phyloP scores from a whole-genome alignment of 2,329 filamentous ascomycete genomes.

The Alternaria arbusti region DNA sequence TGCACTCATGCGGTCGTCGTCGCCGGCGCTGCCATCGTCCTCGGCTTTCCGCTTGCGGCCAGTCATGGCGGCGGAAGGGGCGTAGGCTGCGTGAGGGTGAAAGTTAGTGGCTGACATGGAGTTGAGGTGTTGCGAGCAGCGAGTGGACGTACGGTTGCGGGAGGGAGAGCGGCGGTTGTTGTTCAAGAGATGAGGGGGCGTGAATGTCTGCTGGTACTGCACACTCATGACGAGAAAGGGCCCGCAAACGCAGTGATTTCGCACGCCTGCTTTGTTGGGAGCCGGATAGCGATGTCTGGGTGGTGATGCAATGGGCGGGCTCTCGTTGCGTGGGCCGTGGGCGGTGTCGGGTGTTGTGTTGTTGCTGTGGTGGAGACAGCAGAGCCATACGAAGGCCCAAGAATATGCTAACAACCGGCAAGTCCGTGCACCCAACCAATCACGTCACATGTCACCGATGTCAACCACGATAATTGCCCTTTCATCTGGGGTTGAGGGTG shows the following conservation, averaged over 20 bases:
- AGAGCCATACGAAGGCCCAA: conserved; percentile 21
- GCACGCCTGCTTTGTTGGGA: conserved; percentile 19
- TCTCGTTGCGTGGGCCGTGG: conserved; percentile 5
- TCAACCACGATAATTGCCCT: neutral
- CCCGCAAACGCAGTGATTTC: conserved; percentile 27
- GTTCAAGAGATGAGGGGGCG: conserved; percentile 68
- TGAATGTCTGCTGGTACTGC: conserved; percentile 60
- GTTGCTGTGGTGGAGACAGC: conserved; percentile 26
- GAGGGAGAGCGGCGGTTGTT: conserved; percentile 63
- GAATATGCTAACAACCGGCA: conserved; percentile 12
- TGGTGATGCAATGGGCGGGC: conserved; percentile 1
- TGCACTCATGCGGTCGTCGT: conserved; percentile 86
- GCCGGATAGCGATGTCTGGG: neutral
- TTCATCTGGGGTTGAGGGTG: neutral
- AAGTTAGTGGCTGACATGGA: conserved; percentile 16
- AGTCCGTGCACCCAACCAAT: conserved; percentile 5
- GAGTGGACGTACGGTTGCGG: conserved; percentile 60
- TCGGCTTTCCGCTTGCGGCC: conserved; percentile 88
- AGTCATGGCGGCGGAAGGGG: conserved; percentile 52
- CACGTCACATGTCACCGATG: conserved; percentile 11
- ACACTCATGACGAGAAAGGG: conserved; percentile 63
- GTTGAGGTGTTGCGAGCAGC: conserved; percentile 12
- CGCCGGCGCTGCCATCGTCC: conserved; percentile 62
- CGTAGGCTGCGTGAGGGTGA: conserved; percentile 32
- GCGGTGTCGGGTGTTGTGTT: conserved; percentile 24